Evolutionary conservation across 495 filamentous ascomycete genomes (phyloP).

Genomic region (Saxophila tyrrhenica): DNA sequence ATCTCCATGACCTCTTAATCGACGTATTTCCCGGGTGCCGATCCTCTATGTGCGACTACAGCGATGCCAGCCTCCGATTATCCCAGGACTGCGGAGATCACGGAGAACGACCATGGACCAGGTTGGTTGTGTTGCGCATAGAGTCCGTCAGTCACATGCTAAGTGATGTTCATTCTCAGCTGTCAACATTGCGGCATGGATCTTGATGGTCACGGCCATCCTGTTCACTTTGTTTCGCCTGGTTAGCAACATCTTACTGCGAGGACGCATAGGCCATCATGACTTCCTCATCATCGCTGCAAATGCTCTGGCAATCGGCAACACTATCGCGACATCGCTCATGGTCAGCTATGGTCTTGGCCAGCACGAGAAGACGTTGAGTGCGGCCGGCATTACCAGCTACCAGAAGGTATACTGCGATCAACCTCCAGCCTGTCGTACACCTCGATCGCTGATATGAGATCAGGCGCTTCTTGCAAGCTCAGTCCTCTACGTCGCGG

Average conservation of each 20-base stretch:
- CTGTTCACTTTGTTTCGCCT: neutral
- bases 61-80: too few relatives aligned
- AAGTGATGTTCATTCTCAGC: too few relatives aligned
- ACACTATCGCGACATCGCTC: neutral
- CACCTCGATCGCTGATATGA: too few relatives aligned
- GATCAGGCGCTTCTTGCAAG: neutral
- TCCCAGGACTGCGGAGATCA: neutral
- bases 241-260: neutral
- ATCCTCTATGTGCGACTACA: too few relatives aligned
- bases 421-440: too few relatives aligned
- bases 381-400: neutral
- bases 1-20: too few relatives aligned
- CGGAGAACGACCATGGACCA: neutral
- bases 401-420: neutral
- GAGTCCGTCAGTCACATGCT: too few relatives aligned
- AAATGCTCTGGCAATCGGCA: neutral
- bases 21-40: too few relatives aligned
- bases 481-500: neutral
- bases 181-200: neutral
- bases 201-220: neutral
- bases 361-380: neutral
- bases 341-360: neutral
- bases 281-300: neutral
- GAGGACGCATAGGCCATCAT: neutral
- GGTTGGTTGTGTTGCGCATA: too few relatives aligned